A percentile compares a stretch with the other conserved stretches of the same genome.
These are phyloP conservation scores for Rusavskia elegans DNA, from an alignment of 495 filamentous ascomycete species.

Conservation along the genomic window DNA sequence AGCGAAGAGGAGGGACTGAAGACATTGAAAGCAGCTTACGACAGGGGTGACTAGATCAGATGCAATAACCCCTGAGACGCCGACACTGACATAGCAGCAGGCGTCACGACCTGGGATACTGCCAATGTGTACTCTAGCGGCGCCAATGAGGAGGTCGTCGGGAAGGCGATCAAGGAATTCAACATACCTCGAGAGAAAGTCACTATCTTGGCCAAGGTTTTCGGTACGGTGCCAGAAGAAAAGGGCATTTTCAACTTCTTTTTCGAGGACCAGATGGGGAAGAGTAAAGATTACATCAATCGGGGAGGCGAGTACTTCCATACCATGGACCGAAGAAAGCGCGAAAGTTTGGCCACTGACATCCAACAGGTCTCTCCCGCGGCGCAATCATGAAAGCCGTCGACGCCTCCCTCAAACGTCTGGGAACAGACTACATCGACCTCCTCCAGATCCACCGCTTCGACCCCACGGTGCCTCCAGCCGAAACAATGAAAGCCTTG, in stretches of 20 bases:
- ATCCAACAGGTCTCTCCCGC: conserved; percentile 37
- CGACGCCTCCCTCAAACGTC: conserved; percentile 46
- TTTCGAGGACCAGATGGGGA: conserved; percentile 13
- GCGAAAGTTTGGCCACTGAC: no score
- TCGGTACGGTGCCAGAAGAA: conserved; percentile 20
- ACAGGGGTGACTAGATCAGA: conserved; percentile 14
- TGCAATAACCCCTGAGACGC: conserved; percentile 6
- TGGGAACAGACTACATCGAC: conserved; percentile 55
- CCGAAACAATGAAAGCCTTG: conserved; percentile 61
- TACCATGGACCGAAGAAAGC: no score
- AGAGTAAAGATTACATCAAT: conserved; percentile 29
- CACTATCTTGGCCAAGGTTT: conserved; percentile 27
- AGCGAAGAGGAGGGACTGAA: conserved; percentile 24
- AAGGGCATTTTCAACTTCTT: conserved; percentile 7
- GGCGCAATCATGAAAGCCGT: conserved; percentile 53
- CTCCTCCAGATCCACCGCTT: conserved; percentile 62
- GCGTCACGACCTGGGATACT: conserved; percentile 18
- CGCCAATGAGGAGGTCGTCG: conserved; percentile 23
- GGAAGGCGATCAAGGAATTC: conserved; percentile 27
- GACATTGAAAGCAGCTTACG: conserved; percentile 27
- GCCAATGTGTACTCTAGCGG: conserved; percentile 31
- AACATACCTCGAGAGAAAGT: conserved; percentile 25
- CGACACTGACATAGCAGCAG: neutral
- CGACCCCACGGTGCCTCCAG: conserved; percentile 36
- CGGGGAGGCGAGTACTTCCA: conserved; percentile 12